Base-by-base conservation (phyloP, 352 stramenopile species). In the Phytophthora meadii region DNA sequence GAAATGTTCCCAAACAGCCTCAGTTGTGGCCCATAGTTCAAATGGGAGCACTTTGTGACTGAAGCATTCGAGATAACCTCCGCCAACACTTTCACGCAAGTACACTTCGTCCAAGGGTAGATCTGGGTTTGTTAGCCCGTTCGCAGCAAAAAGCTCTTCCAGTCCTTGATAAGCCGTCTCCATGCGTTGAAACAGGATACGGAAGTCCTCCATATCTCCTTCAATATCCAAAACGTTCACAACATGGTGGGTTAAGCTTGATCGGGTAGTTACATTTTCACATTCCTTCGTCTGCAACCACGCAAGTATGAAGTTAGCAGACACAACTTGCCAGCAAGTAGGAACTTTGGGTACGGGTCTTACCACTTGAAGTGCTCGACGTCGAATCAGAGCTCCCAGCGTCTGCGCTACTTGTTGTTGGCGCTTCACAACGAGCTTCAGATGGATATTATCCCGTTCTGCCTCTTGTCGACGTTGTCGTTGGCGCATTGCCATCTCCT, bases 21-120 rank as follows among this genome's bases (percentile, higher is more conserved):
- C 48, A 0, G 45, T 64, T 3, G 68, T 64, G 17, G 70, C 57
- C 14, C 65, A 57, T 27, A 80, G 45, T 19, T 71, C 72, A 50
- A 82, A 82, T 25, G 74, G 74, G 28, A 82, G 39, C n/a, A 78
- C 49, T 17, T 77, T 80, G 42, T 63, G 78, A 10, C 55, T 68
- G n/a, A 79, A 71, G 27, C 80, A 28, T 41, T 77, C 69, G n/a
- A 77, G 49, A n/a, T 65, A 72, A 2, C 61, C 68, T 24, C 69
- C 69, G 2, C 45, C 68, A 3, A 44, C 41, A 4, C 49, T 55
- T 17, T 77, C 69, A 47, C 68, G 65, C 6, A 77, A 53, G 14
- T 67, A 56, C 15, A 71, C 60, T 25, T 77, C 65, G 46, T 60
- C 61, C 7, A 50, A 40, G 5, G 69, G 63, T 5, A 64, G 42